Base-by-base conservation (phyloP, 768 basidiomycete genomes). In the Phlegmacium glaucopus region DNA sequence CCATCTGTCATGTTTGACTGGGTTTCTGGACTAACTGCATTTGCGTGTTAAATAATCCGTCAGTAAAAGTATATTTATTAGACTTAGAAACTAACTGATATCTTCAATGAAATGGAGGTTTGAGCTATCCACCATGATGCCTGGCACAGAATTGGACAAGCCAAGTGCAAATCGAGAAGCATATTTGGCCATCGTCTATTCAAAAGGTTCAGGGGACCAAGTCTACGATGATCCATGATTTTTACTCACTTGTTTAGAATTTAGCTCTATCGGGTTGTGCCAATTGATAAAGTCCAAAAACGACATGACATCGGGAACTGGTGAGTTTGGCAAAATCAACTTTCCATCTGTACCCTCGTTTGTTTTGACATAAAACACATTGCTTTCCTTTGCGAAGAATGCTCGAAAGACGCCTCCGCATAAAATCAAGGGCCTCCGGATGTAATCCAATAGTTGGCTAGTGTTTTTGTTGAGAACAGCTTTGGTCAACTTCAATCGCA, bases 161-260 rank as follows among this genome's bases (percentile, higher is more conserved):
- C 78, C 82, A 8, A 87, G 70, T 0, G 77, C 72, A 51, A 78
- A 80, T 0, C 84, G 73, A n/a, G 83, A 72, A 10, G 75, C 69
- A 77, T 79, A 87, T 61, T 87, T 87, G 1, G 77, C 69, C 65
- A 85, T 75, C 9, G 72, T 69, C 85, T 86, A 44, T n/a, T 39
- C 13, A 36, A 44, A 26, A 45, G 35, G 30, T 9, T 42, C 27
- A 47, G 22, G 17, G 39, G 30, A 45, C 25, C 35, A 41, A 26
- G 42, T 30, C 9, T 27, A 36, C 11, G 36, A 26, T 9, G 7
- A 9, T 8, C 12, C 4, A 28, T 8, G 26, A 27, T n/a, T 26
- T 36, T 37, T 37, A 0, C 56, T 63, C 44, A 81, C 85, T 70
- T 87, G 85, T 0, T 69, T 51, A 1, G 48, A 44, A 46, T 86